phyloP scores from a whole-genome alignment of 345 rosid species.

The Crucihimalaya himalaica region DNA sequence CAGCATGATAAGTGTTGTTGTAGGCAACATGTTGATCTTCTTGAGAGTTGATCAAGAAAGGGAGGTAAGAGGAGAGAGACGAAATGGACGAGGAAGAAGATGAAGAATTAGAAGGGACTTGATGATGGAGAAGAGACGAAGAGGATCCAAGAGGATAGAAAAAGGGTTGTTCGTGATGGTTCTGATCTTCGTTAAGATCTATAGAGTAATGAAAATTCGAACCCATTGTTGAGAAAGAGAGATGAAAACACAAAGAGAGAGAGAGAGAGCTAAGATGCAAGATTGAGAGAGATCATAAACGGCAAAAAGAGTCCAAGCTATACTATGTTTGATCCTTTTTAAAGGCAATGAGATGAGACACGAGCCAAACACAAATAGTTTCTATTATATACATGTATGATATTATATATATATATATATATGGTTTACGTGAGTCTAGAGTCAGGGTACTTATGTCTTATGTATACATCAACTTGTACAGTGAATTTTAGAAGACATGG shows the following conservation, averaged over 20 bases:
- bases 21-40: constrained; percentile 43
- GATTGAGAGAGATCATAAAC: constrained; percentile 36
- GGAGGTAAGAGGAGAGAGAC: constrained; percentile 38
- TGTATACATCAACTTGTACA: constrained; percentile 30
- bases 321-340: constrained; percentile 39
- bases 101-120: constrained; percentile 42
- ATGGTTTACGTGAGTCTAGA: constrained; percentile 21
- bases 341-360: constrained; percentile 34
- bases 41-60: constrained; percentile 43
- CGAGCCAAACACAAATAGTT: constrained; percentile 33
- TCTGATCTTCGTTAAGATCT: constrained; percentile 67
- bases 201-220: constrained; percentile 48
- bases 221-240: constrained; percentile 45
- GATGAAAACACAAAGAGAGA: constrained; percentile 25
- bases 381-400: background rate
- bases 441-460: constrained; percentile 7
- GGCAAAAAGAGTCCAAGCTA: constrained; percentile 41
- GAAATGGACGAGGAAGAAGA: constrained; percentile 49
- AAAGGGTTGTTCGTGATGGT: constrained; percentile 44
- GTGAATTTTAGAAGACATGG: constrained; percentile 23
- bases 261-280: constrained; percentile 22
- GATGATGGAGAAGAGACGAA: constrained; percentile 33
- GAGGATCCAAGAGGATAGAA: constrained; percentile 40
- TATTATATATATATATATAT: background rate
- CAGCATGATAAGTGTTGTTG: constrained; percentile 37